A percentile compares a stretch with the other conserved stretches of the same genome.
Conservation (phyloP, 495 filamentous ascomycete species). For the Evansstolkia leycettana region DNA sequence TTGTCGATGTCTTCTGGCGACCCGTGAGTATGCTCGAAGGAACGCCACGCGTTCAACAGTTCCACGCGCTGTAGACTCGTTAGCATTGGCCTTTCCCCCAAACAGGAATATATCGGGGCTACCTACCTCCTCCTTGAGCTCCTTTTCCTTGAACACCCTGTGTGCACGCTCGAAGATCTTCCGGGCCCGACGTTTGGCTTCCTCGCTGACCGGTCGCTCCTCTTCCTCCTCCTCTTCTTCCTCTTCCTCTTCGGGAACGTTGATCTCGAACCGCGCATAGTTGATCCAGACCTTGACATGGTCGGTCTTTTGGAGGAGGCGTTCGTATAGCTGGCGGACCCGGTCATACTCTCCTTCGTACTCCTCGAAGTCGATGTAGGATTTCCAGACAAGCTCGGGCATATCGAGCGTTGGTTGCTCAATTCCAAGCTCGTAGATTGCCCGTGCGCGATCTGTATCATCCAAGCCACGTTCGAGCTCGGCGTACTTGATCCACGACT, state of each 20-base stretch:
- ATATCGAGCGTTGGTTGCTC: conserved; percentile 81
- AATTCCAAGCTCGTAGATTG: conserved; percentile 86
- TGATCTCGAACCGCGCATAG: conserved; percentile 94
- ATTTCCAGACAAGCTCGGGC: conserved; percentile 94
- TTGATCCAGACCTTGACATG: conserved; percentile 99
- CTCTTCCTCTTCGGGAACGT: conserved; percentile 59
- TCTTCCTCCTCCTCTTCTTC: conserved; percentile 50
- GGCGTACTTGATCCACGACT: conserved; percentile 91
- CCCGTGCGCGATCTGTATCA: conserved; percentile 75
- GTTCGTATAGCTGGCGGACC: conserved; percentile 76
- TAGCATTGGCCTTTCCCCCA: conserved; percentile 10
- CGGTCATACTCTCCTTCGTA: conserved; percentile 80
- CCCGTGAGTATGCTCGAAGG: conserved; percentile 81
- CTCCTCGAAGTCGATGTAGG: conserved; percentile 97
- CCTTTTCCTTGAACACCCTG: conserved; percentile 81
- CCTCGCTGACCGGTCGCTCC: conserved; percentile 63
- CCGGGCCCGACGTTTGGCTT: conserved; percentile 69
- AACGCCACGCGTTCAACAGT: conserved; percentile 80
- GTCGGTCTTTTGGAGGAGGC: conserved; percentile 81
- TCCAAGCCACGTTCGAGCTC: conserved; percentile 84
- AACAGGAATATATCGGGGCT: background rate
- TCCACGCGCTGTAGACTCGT: conserved; percentile 51
- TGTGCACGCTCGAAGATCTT: conserved; percentile 78
- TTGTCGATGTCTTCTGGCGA: conserved; percentile 64
- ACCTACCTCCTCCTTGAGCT: conserved; percentile 77